phyloP scores from a whole-genome alignment of 164 flowering plant genomes.

The Stephania yunnanensis region DNA sequence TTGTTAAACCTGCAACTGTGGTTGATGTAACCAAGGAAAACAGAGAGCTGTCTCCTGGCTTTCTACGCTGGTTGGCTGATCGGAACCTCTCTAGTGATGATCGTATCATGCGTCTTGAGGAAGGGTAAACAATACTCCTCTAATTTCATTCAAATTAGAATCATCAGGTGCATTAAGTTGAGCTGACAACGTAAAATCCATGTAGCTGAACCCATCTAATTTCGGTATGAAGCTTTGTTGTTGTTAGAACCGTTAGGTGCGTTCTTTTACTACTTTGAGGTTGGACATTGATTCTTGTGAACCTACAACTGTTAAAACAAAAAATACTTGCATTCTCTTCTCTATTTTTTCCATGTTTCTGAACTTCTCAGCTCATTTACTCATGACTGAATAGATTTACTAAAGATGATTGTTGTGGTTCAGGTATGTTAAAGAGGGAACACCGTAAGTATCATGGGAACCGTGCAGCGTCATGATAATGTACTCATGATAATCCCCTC shows the following conservation, averaged over 20 bases:
- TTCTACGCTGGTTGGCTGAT: conserved; percentile 78
- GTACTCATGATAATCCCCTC: conserved; percentile 88
- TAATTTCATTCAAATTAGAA: too few species aligned
- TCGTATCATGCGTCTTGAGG: conserved; percentile 83
- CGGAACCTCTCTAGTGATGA: conserved; percentile 87
- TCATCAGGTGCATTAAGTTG: too few species aligned
- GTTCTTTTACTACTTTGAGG: background rate
- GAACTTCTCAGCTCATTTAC: background rate
- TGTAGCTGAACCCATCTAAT: too few species aligned
- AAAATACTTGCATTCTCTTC: background rate
- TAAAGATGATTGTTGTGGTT: background rate
- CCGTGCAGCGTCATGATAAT: conserved; percentile 76
- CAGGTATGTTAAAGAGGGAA: conserved; percentile 93
- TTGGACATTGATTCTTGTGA: background rate
- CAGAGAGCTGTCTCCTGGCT: conserved; percentile 59
- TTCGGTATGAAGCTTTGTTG: too few species aligned
- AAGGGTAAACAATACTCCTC: conserved; percentile 52
- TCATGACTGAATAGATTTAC: background rate
- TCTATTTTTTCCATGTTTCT: background rate
- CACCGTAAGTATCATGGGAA: conserved; percentile 91
- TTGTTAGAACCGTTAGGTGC: background rate
- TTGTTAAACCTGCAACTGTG: conserved; percentile 71
- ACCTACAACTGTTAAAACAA: background rate
- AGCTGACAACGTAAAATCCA: too few species aligned
- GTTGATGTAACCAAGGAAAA: conserved; percentile 63